Percentiles rank a stretch among this genome's conserved stretches.
Conservation (phyloP, 2,329 filamentous ascomycete genomes). For the Ramularia collo-cygni region DNA sequence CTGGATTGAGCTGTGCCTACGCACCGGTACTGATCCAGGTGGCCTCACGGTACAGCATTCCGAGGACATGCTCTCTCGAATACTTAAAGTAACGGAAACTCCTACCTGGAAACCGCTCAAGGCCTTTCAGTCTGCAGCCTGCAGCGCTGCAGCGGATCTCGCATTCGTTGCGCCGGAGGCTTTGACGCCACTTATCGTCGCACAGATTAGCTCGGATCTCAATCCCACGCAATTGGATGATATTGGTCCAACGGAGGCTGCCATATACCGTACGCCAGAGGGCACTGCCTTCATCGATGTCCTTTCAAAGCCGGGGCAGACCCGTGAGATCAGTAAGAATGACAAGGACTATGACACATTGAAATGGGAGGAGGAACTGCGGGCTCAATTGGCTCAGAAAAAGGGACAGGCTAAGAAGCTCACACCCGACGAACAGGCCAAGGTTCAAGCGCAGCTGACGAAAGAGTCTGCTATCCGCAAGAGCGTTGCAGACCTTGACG, state of each 20-base stretch:
- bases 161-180: slow-evolving; percentile 85
- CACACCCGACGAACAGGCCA: slow-evolving; percentile 78
- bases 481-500: slow-evolving; percentile 62
- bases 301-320: slow-evolving; percentile 70
- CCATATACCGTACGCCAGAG: slow-evolving; percentile 85
- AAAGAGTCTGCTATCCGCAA: slow-evolving; percentile 77
- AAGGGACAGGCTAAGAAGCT: slow-evolving; percentile 88
- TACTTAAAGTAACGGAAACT: slow-evolving; percentile 46
- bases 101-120: slow-evolving; percentile 42
- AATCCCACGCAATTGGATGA: slow-evolving; percentile 60
- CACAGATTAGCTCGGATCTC: slow-evolving; percentile 68
- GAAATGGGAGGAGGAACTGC: slow-evolving; percentile 94
- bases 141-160: slow-evolving; percentile 78
- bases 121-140: slow-evolving; percentile 57
- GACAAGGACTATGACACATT: slow-evolving; percentile 91
- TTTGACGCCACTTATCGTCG: slow-evolving; percentile 68
- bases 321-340: slow-evolving; percentile 71
- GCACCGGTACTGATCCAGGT: slow-evolving; percentile 75
- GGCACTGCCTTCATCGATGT: slow-evolving; percentile 87
- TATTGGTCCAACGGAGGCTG: slow-evolving; percentile 80
- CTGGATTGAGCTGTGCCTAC: slow-evolving; percentile 86
- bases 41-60: slow-evolving; percentile 60
- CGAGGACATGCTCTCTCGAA: slow-evolving; percentile 59
- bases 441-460: slow-evolving; percentile 81
- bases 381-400: slow-evolving; percentile 82